These are phyloP conservation scores for Colletotrichum sp. DNA, from an alignment of 2,329 filamentous ascomycete species.

Conservation along the genomic window DNA sequence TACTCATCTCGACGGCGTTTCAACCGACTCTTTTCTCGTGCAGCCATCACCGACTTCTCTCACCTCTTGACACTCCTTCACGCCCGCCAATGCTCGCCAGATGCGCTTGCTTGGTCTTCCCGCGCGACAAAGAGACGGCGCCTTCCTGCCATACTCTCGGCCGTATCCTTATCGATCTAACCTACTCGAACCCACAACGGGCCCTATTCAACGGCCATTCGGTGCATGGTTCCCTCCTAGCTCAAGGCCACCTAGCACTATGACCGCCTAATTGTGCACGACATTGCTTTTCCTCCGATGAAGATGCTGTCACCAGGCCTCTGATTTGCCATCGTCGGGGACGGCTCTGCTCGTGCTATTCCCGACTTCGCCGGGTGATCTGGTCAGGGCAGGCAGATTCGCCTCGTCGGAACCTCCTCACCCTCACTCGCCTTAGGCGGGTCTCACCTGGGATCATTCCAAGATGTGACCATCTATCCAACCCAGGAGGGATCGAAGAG, in stretches of 20 bases:
- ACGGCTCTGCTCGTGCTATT: neutral
- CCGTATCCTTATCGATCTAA: slow-evolving; percentile 17
- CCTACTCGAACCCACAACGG: neutral
- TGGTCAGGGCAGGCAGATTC: neutral
- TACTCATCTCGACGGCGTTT: slow-evolving; percentile 9
- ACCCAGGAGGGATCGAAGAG: neutral
- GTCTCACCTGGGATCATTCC: neutral
- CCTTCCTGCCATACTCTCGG: slow-evolving; percentile 15
- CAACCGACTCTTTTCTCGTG: neutral
- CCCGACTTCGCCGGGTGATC: neutral
- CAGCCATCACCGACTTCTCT: slow-evolving; percentile 1
- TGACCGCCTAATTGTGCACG: neutral
- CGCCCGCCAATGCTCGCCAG: neutral
- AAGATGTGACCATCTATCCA: neutral
- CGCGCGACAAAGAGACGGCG: slow-evolving; percentile 19
- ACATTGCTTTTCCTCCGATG: neutral
- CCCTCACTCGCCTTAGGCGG: neutral
- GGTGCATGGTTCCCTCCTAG: slow-evolving; percentile 4
- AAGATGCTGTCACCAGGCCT: neutral
- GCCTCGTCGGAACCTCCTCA: neutral
- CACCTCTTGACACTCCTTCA: neutral
- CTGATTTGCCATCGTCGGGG: neutral
- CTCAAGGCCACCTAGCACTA: neutral
- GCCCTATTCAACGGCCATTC: slow-evolving; percentile 14
- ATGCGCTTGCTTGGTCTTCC: slow-evolving; percentile 16